These are phyloP conservation scores for Musa troglodytarum DNA, from an alignment of 176 grass and related monocot species.

Conservation along the genomic window DNA sequence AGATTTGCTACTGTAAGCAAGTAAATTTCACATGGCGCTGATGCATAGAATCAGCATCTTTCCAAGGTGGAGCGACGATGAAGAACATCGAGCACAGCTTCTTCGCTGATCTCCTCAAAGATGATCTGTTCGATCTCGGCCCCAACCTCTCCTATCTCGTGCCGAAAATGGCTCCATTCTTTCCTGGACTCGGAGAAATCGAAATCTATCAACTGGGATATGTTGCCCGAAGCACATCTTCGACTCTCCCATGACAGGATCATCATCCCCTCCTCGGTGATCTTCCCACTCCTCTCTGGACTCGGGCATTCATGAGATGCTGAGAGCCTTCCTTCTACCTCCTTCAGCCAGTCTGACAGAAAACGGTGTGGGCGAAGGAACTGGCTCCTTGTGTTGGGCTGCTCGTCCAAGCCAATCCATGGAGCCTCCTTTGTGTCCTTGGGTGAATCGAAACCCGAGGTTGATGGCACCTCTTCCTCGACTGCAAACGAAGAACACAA, in stretches of 20 bases:
- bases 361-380: slow-evolving; percentile 27
- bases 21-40: background rate
- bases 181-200: slow-evolving; percentile 40
- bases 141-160: slow-evolving; percentile 41
- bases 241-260: slow-evolving; percentile 57
- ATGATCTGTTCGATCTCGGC: slow-evolving; percentile 68
- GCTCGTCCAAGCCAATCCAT: slow-evolving; percentile 17
- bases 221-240: slow-evolving; percentile 38
- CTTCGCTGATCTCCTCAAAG: slow-evolving; percentile 74
- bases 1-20: background rate
- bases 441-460: slow-evolving; percentile 34
- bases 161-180: slow-evolving; percentile 37
- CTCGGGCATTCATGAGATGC: slow-evolving; percentile 20
- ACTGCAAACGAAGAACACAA: background rate
- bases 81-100: slow-evolving; percentile 60
- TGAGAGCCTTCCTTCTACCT: slow-evolving; percentile 22
- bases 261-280: slow-evolving; percentile 34
- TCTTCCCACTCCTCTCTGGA: slow-evolving; percentile 15
- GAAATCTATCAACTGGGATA: slow-evolving; percentile 47
- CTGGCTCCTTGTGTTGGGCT: background rate
- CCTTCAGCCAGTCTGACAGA: slow-evolving; percentile 21
- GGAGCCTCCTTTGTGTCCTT: slow-evolving; percentile 6
- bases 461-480: slow-evolving; percentile 45
- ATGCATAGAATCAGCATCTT: background rate
- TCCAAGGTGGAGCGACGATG: background rate